These are phyloP conservation scores for Beauveria australis DNA, from an alignment of 2,329 filamentous ascomycete genomes.

Conservation along the genomic window DNA sequence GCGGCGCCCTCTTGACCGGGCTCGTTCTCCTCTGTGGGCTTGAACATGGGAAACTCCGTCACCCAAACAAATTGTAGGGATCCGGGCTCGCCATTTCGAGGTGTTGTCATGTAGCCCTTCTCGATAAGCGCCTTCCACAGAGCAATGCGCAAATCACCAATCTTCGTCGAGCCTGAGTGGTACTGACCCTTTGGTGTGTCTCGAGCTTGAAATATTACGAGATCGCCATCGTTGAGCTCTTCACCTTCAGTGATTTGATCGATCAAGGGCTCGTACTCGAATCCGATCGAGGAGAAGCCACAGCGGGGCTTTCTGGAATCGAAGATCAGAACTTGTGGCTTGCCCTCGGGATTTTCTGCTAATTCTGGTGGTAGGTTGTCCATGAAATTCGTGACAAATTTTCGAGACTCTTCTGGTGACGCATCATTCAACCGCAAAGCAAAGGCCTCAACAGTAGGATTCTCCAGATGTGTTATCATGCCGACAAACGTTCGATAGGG, in stretches of 20 bases:
- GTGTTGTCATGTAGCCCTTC: conserved; percentile 43
- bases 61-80: conserved; percentile 74
- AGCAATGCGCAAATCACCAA: conserved; percentile 65
- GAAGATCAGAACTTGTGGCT: conserved; percentile 69
- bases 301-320: conserved; percentile 65
- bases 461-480: conserved; percentile 63
- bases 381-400: conserved; percentile 64
- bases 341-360: conserved; percentile 63
- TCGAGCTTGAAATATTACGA: conserved; percentile 76
- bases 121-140: conserved; percentile 62
- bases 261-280: conserved; percentile 51
- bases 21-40: conserved; percentile 52
- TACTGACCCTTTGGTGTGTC: conserved; percentile 50
- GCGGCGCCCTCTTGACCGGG: conserved; percentile 76
- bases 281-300: conserved; percentile 69
- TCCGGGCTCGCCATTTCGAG: conserved; percentile 26
- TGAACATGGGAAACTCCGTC: conserved; percentile 86
- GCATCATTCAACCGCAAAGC: conserved; percentile 52
- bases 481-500: conserved; percentile 54
- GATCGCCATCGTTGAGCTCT: conserved; percentile 53
- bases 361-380: conserved; percentile 53
- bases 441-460: conserved; percentile 69
- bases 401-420: conserved; percentile 42
- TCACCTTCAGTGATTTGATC: conserved; percentile 28
- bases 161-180: conserved; percentile 51